Conservation (phyloP, 1,139 yeast genomes). For the Debaryomyces nepalensis region DNA sequence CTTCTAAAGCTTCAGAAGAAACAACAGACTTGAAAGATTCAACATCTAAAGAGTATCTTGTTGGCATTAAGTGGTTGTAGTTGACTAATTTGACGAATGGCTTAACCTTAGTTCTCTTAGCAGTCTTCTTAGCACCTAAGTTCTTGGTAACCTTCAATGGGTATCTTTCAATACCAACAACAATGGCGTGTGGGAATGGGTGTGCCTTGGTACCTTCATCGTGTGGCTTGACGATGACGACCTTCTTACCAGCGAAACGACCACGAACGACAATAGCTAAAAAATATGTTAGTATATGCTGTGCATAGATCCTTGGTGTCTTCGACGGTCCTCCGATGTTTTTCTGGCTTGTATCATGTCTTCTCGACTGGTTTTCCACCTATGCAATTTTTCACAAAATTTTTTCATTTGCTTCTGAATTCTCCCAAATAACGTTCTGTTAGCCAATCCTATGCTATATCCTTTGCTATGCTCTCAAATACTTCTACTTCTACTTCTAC, state of each 20-base stretch:
- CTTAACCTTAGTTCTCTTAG: slow-evolving; percentile 98
- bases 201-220: slow-evolving; percentile 99
- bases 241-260: slow-evolving; percentile 99
- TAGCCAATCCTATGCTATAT: background rate
- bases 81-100: slow-evolving; percentile 98
- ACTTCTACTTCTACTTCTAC: background rate
- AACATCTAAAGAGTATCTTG: slow-evolving; percentile 98
- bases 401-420: no score
- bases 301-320: background rate
- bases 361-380: background rate
- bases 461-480: background rate
- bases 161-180: slow-evolving; percentile 99
- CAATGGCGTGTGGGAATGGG: slow-evolving; percentile 99
- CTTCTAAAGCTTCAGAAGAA: slow-evolving; percentile 91
- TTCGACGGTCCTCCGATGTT: background rate
- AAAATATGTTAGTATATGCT: slow-evolving; percentile 38
- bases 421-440: no score
- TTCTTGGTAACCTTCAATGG: slow-evolving; percentile 97
- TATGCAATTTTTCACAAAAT: slow-evolving; percentile 3
- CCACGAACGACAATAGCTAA: slow-evolving; percentile 99
- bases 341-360: background rate
- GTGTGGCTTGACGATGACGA: slow-evolving; percentile 97
- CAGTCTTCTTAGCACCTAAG: slow-evolving; percentile 95
- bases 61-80: slow-evolving; percentile 99
- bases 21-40: slow-evolving; percentile 93